These are phyloP conservation scores for Gastrolobium bilobum DNA, from an alignment of 306 rosid species.

Conservation along the genomic window DNA sequence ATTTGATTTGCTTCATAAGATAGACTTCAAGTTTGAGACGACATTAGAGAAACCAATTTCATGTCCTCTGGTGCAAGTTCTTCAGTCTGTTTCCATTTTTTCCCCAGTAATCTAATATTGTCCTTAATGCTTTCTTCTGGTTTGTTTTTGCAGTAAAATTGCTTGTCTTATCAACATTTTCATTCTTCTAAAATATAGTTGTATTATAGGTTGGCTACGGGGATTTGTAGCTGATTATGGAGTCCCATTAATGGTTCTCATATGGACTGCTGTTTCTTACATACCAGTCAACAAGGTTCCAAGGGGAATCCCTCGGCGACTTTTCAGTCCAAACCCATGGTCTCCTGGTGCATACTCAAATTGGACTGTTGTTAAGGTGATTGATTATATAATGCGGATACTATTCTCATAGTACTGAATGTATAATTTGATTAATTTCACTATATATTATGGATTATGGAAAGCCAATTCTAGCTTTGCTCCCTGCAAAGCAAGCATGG, in stretches of 20 bases:
- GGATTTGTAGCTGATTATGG: conserved; percentile 95
- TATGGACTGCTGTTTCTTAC: conserved; percentile 92
- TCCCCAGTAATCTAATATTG: neutral
- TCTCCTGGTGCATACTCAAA: conserved; percentile 93
- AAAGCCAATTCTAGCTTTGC: conserved; percentile 28
- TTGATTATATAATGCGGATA: conserved; percentile 35
- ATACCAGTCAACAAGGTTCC: conserved; percentile 88
- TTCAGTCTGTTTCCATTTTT: conserved; percentile 17
- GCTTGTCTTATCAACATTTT: conserved; percentile 26
- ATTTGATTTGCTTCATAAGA: conserved; percentile 23
- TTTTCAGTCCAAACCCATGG: conserved; percentile 98
- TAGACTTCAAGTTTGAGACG: neutral
- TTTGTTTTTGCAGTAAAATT: conserved; percentile 21
- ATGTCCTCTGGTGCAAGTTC: conserved; percentile 26
- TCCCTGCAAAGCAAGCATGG: conserved; percentile 18
- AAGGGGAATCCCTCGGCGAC: conserved; percentile 89
- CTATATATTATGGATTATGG: neutral
- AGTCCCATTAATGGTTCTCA: conserved; percentile 90
- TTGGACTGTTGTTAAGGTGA: conserved; percentile 92
- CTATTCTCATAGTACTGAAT: conserved; percentile 7
- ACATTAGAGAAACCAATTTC: neutral
- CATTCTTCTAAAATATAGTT: conserved; percentile 46
- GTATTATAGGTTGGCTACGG: conserved; percentile 72
- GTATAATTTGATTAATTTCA: too few species aligned
- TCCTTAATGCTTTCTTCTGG: neutral